Percentiles rank a stretch among this genome's conserved stretches.
Conservation (phyloP, 495 filamentous ascomycete genomes). For the Bryoglossum gracile region DNA sequence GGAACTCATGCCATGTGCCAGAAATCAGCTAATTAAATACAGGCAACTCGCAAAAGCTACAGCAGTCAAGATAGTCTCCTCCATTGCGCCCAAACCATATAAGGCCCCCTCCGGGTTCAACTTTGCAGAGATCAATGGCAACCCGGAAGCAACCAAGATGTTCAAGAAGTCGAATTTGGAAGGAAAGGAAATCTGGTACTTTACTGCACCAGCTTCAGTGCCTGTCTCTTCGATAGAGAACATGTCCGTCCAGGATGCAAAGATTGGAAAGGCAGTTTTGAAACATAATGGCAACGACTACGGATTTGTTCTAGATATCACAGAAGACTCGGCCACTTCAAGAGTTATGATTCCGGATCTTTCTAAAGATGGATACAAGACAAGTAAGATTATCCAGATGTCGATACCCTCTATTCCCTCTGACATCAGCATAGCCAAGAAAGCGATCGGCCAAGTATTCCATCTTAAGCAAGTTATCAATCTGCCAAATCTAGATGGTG, state of each 20-base stretch:
- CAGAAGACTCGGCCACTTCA: conserved; percentile 6
- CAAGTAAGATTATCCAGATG: conserved; percentile 28
- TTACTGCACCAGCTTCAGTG: conserved; percentile 42
- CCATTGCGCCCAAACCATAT: conserved; percentile 22
- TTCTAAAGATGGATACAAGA: conserved; percentile 30
- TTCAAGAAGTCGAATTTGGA: conserved; percentile 26
- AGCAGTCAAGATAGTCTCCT: conserved; percentile 4
- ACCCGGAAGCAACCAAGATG: conserved; percentile 3
- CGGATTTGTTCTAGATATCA: conserved; percentile 37
- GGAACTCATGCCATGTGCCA: too few species aligned
- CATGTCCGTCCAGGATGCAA: conserved; percentile 30
- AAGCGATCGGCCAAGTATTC: conserved; percentile 31
- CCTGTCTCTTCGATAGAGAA: conserved; percentile 36
- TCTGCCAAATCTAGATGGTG: conserved; percentile 21
- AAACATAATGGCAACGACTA: conserved; percentile 36
- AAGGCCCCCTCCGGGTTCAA: conserved; percentile 36
- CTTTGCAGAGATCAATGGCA: conserved; percentile 8
- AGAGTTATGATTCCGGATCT: conserved; percentile 21
- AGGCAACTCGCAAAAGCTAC: conserved; percentile 2
- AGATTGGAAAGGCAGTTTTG: conserved; percentile 28
- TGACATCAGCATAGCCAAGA: conserved; percentile 29
- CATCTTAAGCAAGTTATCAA: conserved; percentile 40
- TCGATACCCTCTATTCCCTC: conserved; percentile 31
- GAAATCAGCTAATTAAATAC: conserved; percentile 5
- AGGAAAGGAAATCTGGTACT: conserved; percentile 49